Evolutionary conservation across 2,329 filamentous ascomycete species (phyloP), one percentile per base, ranked within the genome.

Genomic region (Chrysoporthe deuterocubensis): DNA sequence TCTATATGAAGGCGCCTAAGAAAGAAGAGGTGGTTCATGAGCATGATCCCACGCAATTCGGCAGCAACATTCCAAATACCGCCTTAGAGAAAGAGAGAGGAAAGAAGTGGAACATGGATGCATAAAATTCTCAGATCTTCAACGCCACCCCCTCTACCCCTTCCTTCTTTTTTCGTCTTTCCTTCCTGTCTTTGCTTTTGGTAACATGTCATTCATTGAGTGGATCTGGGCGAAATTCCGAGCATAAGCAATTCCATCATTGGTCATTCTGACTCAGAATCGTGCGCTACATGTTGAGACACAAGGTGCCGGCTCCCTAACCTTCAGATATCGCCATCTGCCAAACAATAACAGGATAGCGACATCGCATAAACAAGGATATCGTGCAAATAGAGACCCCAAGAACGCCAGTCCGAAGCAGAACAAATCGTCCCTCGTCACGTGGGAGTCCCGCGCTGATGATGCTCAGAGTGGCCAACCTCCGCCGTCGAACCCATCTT

Each of bases 11-110:
- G 34, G 3, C 44, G 21, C 32, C 16, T 14, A 11, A 32, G 3
- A 37, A 6, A 26, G 63, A 65, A 7, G 37, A 32, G 32, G 34
- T 60, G 26, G 54, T 58, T 1, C 34, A 37, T 26, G 44, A 60
- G 13, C 11, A n/a, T 5, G 43, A 26, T 18, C 4, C 32, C 4
- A 26, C 6, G 9, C 8, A 11, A 14, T 26, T 8, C 34, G 56
- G 42, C 6, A 11, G 0, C 6, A n/a, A 14, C 32, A 37, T 26
- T n/a, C 63, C 63, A 14, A 60, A 9, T 14, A 13, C 63, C 14
- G 14, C 32, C 13, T 11, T 60, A 16, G 63, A 37, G n/a, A 65
- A 60, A 32, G 63, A 65, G 34, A 60, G 56, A 44, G 63, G 63
- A 26, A 59, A 60, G 43, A 37, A 48, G 21, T 65, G 63, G 63